phyloP scores from a whole-genome alignment of 169 alveolate genomes.

The Fabrea salina region DNA sequence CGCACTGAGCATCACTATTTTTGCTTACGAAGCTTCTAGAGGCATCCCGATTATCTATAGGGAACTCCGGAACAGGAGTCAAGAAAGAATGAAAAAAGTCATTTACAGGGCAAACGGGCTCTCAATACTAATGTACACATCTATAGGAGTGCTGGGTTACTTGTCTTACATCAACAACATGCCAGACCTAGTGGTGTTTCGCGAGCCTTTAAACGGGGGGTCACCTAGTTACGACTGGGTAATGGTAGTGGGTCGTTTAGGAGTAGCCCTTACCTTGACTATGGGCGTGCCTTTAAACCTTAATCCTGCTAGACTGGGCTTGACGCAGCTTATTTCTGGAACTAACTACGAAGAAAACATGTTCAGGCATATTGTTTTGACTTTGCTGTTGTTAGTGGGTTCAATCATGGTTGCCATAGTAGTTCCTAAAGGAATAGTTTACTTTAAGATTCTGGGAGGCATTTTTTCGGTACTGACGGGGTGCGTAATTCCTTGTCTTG shows the following conservation, averaged over 20 bases:
- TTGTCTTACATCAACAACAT: background rate
- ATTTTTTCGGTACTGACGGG: background rate
- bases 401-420: background rate
- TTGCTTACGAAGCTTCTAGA: constrained; percentile 12
- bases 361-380: background rate
- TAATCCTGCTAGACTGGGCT: background rate
- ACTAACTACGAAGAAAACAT: background rate
- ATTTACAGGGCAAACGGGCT: background rate
- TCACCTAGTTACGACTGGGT: background rate
- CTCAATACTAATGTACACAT: background rate
- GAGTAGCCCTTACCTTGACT: background rate
- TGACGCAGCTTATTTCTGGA: background rate
- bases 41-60: constrained; percentile 8
- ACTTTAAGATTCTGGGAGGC: constrained; percentile 12
- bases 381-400: background rate
- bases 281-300: constrained; percentile 10
- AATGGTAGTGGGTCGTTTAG: background rate
- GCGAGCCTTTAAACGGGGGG: background rate
- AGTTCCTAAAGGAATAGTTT: background rate
- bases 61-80: background rate
- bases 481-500: background rate
- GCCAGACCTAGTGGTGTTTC: background rate
- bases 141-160: background rate
- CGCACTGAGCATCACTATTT: constrained; percentile 19
- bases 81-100: background rate